Evolutionary conservation across 371 early-diverging fungal genomes (phyloP).

Genomic region (Mucor lusitanicus): DNA sequence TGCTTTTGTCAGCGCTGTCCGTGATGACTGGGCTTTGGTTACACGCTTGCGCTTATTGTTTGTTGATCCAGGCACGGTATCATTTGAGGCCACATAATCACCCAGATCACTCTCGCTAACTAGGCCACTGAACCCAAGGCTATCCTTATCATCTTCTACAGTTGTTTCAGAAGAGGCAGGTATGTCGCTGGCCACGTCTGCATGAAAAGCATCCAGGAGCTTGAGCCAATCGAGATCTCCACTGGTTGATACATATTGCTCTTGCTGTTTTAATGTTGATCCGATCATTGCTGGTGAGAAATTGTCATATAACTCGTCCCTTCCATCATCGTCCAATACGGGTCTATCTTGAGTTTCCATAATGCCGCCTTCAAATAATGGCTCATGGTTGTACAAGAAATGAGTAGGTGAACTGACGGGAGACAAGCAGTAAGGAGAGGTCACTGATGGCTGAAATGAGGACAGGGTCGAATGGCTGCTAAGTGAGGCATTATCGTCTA

Average conservation of each 20-base stretch:
- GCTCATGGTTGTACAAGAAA: conserved; percentile 35
- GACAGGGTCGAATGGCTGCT: conserved; percentile 22
- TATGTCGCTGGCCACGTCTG: conserved; percentile 16
- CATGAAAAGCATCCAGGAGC: conserved; percentile 19
- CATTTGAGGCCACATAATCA: background rate
- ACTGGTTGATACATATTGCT: background rate
- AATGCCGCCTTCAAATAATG: conserved; percentile 34
- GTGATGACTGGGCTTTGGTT: background rate
- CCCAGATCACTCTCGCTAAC: conserved; percentile 1
- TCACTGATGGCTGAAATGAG: conserved; percentile 16
- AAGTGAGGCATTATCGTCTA: conserved; percentile 27
- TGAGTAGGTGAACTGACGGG: conserved; percentile 33
- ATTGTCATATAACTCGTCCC: conserved; percentile 5
- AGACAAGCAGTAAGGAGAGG: conserved; percentile 18
- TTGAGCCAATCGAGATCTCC: conserved; percentile 30
- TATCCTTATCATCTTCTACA: conserved; percentile 1
- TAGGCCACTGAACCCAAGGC: background rate
- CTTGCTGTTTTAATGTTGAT: background rate
- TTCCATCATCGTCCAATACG: background rate
- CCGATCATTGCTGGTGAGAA: background rate
- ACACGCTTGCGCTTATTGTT: conserved; percentile 16
- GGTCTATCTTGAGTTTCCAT: conserved; percentile 5
- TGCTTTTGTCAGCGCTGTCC: background rate
- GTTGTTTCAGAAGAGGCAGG: conserved; percentile 13
- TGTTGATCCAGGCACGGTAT: background rate